Conservation (phyloP, 1,139 yeast species). For the Pichia sp. region DNA sequence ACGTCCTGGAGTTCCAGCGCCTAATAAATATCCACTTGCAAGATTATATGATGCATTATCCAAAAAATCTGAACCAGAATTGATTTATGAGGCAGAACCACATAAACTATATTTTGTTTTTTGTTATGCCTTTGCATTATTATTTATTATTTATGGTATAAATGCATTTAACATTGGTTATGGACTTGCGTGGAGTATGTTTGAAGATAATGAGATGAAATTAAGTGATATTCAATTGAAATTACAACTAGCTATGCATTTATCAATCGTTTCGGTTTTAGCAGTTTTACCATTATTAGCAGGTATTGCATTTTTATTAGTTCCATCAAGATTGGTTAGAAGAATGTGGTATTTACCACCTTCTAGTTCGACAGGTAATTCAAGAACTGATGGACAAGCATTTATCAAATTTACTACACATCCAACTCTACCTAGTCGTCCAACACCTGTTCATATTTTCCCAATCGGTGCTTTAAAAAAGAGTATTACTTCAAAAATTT, state of each 20-base stretch:
- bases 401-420: conserved; percentile 64
- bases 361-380: conserved; percentile 16
- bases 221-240: conserved; percentile 24
- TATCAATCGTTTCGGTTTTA: conserved; percentile 40
- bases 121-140: conserved; percentile 63
- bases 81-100: conserved; percentile 79
- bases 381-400: conserved; percentile 30
- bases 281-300: conserved; percentile 36
- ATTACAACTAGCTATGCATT: conserved; percentile 24
- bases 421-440: conserved; percentile 67
- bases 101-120: conserved; percentile 69
- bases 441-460: conserved; percentile 68
- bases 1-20: conserved; percentile 69
- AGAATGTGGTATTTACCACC: conserved; percentile 71
- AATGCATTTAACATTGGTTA: conserved; percentile 54
- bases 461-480: conserved; percentile 53
- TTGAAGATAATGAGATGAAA: conserved; percentile 51
- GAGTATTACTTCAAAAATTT: conserved; percentile 59
- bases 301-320: conserved; percentile 38
- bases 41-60: conserved; percentile 60
- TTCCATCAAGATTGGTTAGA: conserved; percentile 66
- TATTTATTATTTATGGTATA: conserved; percentile 61
- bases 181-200: conserved; percentile 50
- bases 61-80: conserved; percentile 56
- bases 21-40: conserved; percentile 50